Conservation (phyloP, 2,329 filamentous ascomycete genomes). For the Epicoccum nigrum region DNA sequence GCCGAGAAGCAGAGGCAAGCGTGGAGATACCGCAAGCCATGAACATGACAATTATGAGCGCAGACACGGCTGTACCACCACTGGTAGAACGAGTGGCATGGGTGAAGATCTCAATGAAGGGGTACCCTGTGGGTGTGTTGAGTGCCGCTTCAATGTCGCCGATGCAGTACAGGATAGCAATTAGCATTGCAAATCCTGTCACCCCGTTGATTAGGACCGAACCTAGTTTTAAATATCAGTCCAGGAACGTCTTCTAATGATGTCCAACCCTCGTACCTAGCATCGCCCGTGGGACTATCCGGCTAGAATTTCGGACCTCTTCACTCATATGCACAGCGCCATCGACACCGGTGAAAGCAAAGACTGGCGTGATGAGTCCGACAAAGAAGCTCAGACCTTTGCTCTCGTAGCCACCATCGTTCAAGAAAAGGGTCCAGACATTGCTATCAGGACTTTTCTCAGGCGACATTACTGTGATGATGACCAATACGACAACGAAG, state of each 20-base stretch:
- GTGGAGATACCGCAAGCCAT: constrained; percentile 36
- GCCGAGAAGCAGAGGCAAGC: constrained; percentile 41
- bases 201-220: constrained; percentile 32
- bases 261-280: constrained; percentile 16
- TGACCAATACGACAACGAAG: constrained; percentile 53
- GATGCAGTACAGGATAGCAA: constrained; percentile 44
- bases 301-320: constrained; percentile 3
- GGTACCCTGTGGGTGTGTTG: constrained; percentile 47
- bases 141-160: constrained; percentile 36
- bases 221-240: constrained; percentile 15
- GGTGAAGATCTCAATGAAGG: constrained; percentile 53
- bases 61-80: constrained; percentile 54
- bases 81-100: constrained; percentile 17
- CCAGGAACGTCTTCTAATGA: not conserved
- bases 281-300: constrained; percentile 25
- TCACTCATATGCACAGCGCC: constrained; percentile 25
- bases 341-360: constrained; percentile 31
- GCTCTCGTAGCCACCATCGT: constrained; percentile 51
- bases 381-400: constrained; percentile 50
- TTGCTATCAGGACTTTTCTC: constrained; percentile 35
- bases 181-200: constrained; percentile 29
- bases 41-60: constrained; percentile 28
- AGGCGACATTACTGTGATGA: constrained; percentile 54
- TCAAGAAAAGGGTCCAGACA: constrained; percentile 53
- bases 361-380: constrained; percentile 40